These are phyloP conservation scores for Dioscorea alata DNA, from an alignment of 106 monocot genomes.

Conservation along the genomic window DNA sequence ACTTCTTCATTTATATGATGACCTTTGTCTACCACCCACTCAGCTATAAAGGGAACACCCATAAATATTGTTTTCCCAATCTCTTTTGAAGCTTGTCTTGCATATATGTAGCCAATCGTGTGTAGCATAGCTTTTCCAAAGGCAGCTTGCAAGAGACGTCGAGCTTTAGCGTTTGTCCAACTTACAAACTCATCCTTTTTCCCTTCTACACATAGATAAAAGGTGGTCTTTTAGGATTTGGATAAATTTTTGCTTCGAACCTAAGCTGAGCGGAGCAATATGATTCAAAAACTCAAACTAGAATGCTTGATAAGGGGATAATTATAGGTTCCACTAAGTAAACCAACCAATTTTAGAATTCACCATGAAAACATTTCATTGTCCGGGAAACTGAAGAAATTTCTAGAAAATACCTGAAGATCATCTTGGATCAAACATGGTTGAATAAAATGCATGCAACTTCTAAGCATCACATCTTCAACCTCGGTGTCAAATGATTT, in stretches of 20 bases:
- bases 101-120: conserved; percentile 96
- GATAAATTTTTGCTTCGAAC: conserved; percentile 45
- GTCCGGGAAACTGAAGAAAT: too few species aligned
- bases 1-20: conserved; percentile 74
- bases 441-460: too few species aligned
- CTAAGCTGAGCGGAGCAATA: too few species aligned
- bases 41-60: conserved; percentile 90
- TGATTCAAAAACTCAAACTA: too few species aligned
- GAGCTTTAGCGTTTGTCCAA: conserved; percentile 79
- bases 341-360: too few species aligned
- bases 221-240: conserved; percentile 59
- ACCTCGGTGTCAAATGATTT: too few species aligned
- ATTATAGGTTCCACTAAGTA: too few species aligned
- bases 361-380: too few species aligned
- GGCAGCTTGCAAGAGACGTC: conserved; percentile 68
- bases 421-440: too few species aligned
- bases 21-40: conserved; percentile 93
- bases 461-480: too few species aligned
- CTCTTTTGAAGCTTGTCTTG: conserved; percentile 66
- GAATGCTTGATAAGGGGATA: too few species aligned
- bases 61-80: conserved; percentile 74
- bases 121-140: conserved; percentile 99
- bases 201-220: conserved; percentile 58
- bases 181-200: conserved; percentile 61
- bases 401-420: too few species aligned